Conservation (phyloP, 768 basidiomycete genomes). For the Lepiota subincarnata region DNA sequence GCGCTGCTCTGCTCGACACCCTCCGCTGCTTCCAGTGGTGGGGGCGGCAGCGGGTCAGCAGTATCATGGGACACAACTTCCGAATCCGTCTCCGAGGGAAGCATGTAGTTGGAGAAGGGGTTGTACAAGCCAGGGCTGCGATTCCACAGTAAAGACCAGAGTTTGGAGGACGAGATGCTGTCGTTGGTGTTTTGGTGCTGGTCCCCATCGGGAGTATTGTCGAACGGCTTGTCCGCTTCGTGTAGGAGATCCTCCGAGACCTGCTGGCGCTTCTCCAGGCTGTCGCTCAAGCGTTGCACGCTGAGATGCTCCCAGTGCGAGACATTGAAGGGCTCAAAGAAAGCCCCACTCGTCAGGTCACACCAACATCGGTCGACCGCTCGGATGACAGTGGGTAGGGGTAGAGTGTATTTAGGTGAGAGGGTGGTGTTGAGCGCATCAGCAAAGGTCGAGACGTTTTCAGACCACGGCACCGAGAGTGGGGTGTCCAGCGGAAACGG, state of each 20-base stretch:
- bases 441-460: constrained; percentile 68
- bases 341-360: constrained; percentile 56
- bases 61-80: background rate
- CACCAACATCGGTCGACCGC: constrained; percentile 85
- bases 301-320: constrained; percentile 72
- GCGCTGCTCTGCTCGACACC: constrained; percentile 9
- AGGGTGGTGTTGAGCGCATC: constrained; percentile 56
- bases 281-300: constrained; percentile 42
- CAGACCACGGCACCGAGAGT: constrained; percentile 62
- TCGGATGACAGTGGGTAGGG: constrained; percentile 55
- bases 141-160: constrained; percentile 16
- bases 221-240: background rate
- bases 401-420: constrained; percentile 32
- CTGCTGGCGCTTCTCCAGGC: constrained; percentile 33
- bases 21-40: too few species aligned
- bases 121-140: constrained; percentile 9
- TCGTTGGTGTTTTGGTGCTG: background rate
- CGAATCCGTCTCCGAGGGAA: constrained; percentile 5
- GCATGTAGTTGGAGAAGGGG: constrained; percentile 1
- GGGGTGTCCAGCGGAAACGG: constrained; percentile 64
- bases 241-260: constrained; percentile 15
- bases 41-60: constrained; percentile 10
- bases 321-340: constrained; percentile 77
- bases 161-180: background rate
- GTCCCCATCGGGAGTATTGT: constrained; percentile 6